Evolutionary conservation across 305 asterid species (phyloP).

Genomic region (Solanum hybrid): DNA sequence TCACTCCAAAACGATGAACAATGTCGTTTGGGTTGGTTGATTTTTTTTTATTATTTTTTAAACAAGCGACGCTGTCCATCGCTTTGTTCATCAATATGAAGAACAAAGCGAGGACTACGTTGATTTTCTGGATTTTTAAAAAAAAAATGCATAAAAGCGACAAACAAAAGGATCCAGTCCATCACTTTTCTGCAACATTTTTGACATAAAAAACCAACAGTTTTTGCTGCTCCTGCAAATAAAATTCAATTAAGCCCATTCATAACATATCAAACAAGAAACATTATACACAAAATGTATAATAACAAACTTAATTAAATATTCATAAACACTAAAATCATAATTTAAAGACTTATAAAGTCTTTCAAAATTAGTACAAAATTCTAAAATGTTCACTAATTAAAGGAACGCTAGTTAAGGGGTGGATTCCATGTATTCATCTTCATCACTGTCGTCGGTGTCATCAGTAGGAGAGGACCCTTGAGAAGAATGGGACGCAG

Average conservation of each 20-base stretch:
- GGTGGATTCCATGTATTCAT: background rate
- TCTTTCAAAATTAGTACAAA: no score
- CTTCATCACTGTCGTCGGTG: background rate
- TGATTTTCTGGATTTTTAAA: no score
- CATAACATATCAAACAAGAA: background rate
- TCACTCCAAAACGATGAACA: no score
- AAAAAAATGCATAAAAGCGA: background rate
- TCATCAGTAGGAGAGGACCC: background rate
- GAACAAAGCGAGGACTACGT: background rate
- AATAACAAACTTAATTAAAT: no score
- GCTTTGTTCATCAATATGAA: background rate
- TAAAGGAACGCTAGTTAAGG: background rate
- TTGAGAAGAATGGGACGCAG: fast-evolving
- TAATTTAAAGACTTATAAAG: no score
- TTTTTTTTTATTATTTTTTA: no score
- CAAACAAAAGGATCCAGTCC: background rate
- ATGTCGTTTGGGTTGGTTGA: no score
- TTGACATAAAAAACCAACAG: background rate
- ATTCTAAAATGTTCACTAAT: background rate
- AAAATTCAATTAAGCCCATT: background rate
- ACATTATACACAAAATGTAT: background rate
- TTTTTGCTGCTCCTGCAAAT: background rate
- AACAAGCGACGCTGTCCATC: background rate
- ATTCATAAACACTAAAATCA: no score
- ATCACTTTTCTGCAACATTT: background rate